Percentiles rank a stretch among this genome's conserved stretches.
Evolutionary conservation across 805 yeast genomes (phyloP).

Genomic region (Wickerhamiella siamensis): DNA sequence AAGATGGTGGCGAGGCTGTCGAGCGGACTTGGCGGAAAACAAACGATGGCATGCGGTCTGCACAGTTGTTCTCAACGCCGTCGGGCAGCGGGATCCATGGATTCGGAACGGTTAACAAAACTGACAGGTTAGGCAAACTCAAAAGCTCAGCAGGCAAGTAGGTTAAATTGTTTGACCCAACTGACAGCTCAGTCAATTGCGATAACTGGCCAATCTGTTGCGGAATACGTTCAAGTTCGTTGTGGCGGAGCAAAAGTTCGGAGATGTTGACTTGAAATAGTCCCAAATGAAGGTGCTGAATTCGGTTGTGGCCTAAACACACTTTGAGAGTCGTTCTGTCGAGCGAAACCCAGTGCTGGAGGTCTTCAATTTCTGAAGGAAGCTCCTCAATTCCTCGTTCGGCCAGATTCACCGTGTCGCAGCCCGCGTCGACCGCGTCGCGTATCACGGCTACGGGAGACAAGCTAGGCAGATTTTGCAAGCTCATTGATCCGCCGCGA

Average conservation of each 20-base stretch:
- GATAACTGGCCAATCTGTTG: constrained; percentile 22
- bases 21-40: neutral
- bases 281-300: constrained; percentile 18
- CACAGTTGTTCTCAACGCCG: neutral
- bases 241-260: constrained; percentile 25
- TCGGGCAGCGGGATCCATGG: constrained; percentile 20
- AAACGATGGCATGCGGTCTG: neutral
- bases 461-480: neutral
- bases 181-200: constrained; percentile 23
- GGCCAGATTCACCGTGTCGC: constrained; percentile 12
- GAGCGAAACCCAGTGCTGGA: constrained; percentile 19
- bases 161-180: constrained; percentile 24
- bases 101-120: constrained; percentile 26
- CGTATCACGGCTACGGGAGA: neutral
- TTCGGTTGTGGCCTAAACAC: constrained; percentile 21
- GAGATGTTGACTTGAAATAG: constrained; percentile 25
- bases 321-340: constrained; percentile 19
- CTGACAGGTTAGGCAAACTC: constrained; percentile 17
- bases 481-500: neutral
- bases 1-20: constrained; percentile 3
- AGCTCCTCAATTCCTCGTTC: constrained; percentile 18
- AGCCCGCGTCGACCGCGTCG: neutral
- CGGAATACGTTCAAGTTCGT: constrained; percentile 23
- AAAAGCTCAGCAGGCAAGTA: constrained; percentile 27
- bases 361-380: constrained; percentile 26